These are phyloP conservation scores for Schwanniomyces etchellsii DNA, from an alignment of 1,139 yeast genomes.

Conservation along the genomic window DNA sequence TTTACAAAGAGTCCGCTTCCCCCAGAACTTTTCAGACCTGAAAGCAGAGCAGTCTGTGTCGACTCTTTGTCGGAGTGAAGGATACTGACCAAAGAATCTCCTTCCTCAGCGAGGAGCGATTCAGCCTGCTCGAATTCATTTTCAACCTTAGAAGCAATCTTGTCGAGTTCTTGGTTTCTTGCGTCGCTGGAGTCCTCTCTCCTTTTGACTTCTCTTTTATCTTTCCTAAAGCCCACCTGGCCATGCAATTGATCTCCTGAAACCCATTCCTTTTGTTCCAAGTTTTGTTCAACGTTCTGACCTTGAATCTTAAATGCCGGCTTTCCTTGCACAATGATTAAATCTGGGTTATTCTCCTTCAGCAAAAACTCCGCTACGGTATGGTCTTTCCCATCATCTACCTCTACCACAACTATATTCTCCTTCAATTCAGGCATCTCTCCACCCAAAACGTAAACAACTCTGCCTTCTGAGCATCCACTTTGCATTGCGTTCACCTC, in stretches of 20 bases:
- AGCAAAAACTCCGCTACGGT: slow-evolving; percentile 15
- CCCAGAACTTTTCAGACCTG: slow-evolving; percentile 2
- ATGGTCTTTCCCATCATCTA: slow-evolving; percentile 15
- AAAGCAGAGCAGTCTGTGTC: neutral
- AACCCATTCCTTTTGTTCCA: too few relatives aligned
- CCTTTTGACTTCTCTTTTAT: neutral
- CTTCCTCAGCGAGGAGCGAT: slow-evolving; percentile 24
- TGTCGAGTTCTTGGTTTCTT: slow-evolving; percentile 10
- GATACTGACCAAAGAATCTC: slow-evolving; percentile 17
- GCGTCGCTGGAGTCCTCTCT: neutral
- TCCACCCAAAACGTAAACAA: slow-evolving; percentile 6
- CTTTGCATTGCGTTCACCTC: slow-evolving; percentile 19
- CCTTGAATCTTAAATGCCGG: slow-evolving; percentile 19
- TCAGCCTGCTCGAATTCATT: slow-evolving; percentile 30
- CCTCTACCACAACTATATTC: slow-evolving; percentile 19
- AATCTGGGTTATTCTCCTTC: slow-evolving; percentile 5
- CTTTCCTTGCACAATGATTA: slow-evolving; percentile 25
- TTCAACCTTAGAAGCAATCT: slow-evolving; percentile 26
- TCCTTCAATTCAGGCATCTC: slow-evolving; percentile 4
- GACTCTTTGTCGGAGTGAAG: slow-evolving; percentile 5
- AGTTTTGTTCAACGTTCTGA: neutral
- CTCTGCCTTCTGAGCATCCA: slow-evolving; percentile 9
- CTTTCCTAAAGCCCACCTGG: neutral
- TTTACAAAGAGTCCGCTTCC: slow-evolving; percentile 27
- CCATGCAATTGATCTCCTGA: neutral